Conservation (phyloP, 2,329 filamentous ascomycete species). For the Cytospora schulzeri region DNA sequence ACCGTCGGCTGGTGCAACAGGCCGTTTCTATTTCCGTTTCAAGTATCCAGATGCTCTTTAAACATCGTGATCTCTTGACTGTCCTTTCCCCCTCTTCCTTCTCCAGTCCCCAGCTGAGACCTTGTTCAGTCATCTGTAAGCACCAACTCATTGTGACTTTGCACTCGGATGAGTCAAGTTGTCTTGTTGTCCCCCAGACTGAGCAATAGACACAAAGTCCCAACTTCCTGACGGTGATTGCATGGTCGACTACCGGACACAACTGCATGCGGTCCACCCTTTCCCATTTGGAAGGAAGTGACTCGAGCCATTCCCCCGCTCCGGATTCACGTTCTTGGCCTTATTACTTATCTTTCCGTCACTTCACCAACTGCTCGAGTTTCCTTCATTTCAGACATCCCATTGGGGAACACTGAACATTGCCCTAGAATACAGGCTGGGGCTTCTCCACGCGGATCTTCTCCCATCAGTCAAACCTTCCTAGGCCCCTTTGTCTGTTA, state of each 20-base stretch:
- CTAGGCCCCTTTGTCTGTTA: background rate
- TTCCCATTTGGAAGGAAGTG: background rate
- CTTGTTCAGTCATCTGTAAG: background rate
- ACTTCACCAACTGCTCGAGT: background rate
- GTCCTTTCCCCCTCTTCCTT: conserved; percentile 58
- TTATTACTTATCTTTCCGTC: background rate
- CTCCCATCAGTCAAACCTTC: background rate
- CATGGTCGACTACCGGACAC: background rate
- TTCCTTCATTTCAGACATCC: background rate
- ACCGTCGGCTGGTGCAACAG: background rate
- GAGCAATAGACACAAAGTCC: background rate
- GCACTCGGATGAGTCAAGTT: background rate
- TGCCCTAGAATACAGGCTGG: background rate
- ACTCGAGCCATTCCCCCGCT: background rate
- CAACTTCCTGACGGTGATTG: background rate
- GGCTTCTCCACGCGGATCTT: background rate
- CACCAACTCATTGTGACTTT: background rate
- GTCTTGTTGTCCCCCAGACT: background rate
- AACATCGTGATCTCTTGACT: background rate
- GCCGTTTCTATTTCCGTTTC: conserved; percentile 1
- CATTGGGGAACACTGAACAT: background rate
- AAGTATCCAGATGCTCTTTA: background rate
- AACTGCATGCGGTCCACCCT: background rate
- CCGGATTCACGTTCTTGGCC: background rate
- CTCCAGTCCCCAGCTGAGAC: background rate